Base-by-base conservation (phyloP, 495 filamentous ascomycete species). In the Podospora australis region DNA sequence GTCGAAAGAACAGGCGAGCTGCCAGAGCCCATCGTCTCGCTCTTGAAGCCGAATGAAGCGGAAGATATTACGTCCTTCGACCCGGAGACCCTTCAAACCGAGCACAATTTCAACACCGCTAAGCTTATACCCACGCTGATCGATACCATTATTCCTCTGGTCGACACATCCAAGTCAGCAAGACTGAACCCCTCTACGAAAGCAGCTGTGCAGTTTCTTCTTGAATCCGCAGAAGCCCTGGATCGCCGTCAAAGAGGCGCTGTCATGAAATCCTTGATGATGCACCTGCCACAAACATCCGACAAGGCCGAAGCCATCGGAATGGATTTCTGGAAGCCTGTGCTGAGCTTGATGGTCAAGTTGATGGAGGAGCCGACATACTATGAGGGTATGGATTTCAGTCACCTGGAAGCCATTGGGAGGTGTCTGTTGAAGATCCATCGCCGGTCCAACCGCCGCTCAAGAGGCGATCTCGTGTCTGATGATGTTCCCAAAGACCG, bases 311-410 rank as follows among this genome's bases (percentile, higher is more conserved):
- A 49, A 11, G 41, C 53, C n/a, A 22, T 47, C 13, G 47, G 39
- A 9, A 6, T 45, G 11, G 55, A 52, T 4, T 55, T 51, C 25
- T 69, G 66, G 64, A 52, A 39, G 14, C 46, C 55, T 10, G 57
- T 72, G 20, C 55, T 78, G n/a, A 63, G 63, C 24, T 47, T 79
- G 46, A 66, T 74, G 53, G 48, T 65, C n/a, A 74, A 67, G 57
- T 51, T 76, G 11, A 73, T 75, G 69, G 52, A 60, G 6, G 61
- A 59, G 39, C 70, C 75, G 7, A 75, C 70, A 2, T 71, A 73
- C 48, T 75, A 77, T 46, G 67, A 72, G 57, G 55, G 43, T 8
- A 67, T 66, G 63, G 48, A 34, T 6, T 64, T 64, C 42, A 47
- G 43, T 0, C 46, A 66, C 8, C n/a, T 66, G 28, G 54, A 55